Evolutionary conservation across 2,329 filamentous ascomycete genomes (phyloP).

Genomic region (Salinomyces thailandicus): DNA sequence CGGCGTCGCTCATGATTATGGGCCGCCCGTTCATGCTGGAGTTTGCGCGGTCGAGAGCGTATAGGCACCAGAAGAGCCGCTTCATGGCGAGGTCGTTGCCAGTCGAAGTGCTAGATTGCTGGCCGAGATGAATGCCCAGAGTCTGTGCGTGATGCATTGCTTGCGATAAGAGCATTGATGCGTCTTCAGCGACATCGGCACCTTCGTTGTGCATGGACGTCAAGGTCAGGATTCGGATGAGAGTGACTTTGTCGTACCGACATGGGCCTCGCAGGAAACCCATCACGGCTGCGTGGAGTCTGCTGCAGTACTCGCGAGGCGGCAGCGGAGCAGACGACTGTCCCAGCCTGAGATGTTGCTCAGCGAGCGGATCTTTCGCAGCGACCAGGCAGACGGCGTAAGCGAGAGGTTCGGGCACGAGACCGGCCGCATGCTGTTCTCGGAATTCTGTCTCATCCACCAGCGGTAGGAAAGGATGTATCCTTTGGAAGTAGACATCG

Average conservation of each 20-base stretch:
- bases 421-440: slow-evolving; percentile 26
- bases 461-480: slow-evolving; percentile 39
- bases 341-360: slow-evolving; percentile 29
- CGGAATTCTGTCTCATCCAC: slow-evolving; percentile 35
- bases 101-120: slow-evolving; percentile 12
- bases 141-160: slow-evolving; percentile 42
- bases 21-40: slow-evolving; percentile 39
- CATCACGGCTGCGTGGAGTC: slow-evolving; percentile 34
- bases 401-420: slow-evolving; percentile 30
- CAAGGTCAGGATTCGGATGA: slow-evolving; percentile 38
- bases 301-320: slow-evolving; percentile 36
- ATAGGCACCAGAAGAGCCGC: slow-evolving; percentile 41
- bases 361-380: slow-evolving; percentile 37
- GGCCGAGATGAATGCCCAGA: slow-evolving; percentile 36
- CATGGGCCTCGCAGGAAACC: slow-evolving; percentile 32
- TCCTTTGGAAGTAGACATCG: slow-evolving; percentile 36
- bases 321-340: slow-evolving; percentile 25
- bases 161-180: slow-evolving; percentile 37
- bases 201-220: slow-evolving; percentile 40
- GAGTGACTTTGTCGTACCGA: slow-evolving; percentile 35
- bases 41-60: slow-evolving; percentile 40
- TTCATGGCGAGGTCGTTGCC: slow-evolving; percentile 28
- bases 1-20: slow-evolving; percentile 38
- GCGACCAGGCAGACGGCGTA: slow-evolving; percentile 40
- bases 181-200: slow-evolving; percentile 37